A percentile compares a stretch with the other conserved stretches of the same genome.
Conservation (phyloP, 1,284 basidiomycete species). For the Psilocybe mexicana region DNA sequence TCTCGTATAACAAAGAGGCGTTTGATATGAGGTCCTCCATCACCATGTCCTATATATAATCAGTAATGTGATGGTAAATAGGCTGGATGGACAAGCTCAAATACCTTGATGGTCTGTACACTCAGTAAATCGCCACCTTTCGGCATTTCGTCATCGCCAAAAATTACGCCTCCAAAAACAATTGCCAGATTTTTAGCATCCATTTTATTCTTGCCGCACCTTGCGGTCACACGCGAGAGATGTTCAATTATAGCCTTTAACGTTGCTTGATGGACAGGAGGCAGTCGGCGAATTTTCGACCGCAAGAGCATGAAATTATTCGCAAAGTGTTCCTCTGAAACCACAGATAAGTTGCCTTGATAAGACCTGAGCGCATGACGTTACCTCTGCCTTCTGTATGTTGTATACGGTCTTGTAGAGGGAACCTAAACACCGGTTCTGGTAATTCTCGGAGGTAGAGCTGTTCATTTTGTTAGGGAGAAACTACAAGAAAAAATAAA, state of each 20-base stretch:
- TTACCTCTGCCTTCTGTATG: constrained; percentile 77
- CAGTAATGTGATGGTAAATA: constrained; percentile 8
- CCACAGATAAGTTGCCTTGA: constrained; percentile 1
- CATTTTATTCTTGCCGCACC: constrained; percentile 89
- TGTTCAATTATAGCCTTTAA: constrained; percentile 89
- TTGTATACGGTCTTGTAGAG: constrained; percentile 82
- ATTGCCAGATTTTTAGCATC: constrained; percentile 88
- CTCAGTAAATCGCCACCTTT: constrained; percentile 73
- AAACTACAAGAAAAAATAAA: background rate
- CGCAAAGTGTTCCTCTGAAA: constrained; percentile 63
- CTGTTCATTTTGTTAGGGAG: constrained; percentile 35
- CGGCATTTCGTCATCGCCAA: constrained; percentile 86
- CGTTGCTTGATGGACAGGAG: constrained; percentile 87
- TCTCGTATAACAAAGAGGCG: constrained; percentile 63
- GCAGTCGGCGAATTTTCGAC: constrained; percentile 81
- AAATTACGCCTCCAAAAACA: constrained; percentile 82
- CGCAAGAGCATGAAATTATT: constrained; percentile 76
- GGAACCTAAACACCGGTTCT: constrained; percentile 88
- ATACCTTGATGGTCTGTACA: constrained; percentile 73
- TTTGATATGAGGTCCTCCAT: constrained; percentile 87
- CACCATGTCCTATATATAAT: constrained; percentile 65
- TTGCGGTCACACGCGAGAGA: constrained; percentile 73
- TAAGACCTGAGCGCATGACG: background rate
- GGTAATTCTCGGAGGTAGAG: constrained; percentile 90
- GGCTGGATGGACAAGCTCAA: constrained; percentile 4